These are phyloP conservation scores for Fusarium dlaminii DNA, from an alignment of 2,329 filamentous ascomycete species.

Conservation along the genomic window DNA sequence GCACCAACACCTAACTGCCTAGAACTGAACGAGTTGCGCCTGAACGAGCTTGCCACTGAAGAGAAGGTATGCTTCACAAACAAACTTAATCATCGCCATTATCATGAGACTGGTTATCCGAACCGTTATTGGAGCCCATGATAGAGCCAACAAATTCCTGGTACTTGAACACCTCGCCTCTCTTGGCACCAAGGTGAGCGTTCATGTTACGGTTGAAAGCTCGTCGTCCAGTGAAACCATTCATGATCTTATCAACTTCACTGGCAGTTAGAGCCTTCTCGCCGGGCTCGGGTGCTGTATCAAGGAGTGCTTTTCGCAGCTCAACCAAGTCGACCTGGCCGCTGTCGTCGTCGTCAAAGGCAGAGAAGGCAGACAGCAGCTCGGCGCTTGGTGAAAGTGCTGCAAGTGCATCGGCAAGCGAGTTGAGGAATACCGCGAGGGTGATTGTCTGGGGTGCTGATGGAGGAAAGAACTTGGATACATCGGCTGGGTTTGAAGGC, in stretches of 20 bases:
- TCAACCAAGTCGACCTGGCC: conserved; percentile 89
- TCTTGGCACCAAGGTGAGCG: conserved; percentile 64
- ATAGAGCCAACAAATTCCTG: conserved; percentile 86
- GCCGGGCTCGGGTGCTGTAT: conserved; percentile 82
- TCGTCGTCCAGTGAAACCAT: conserved; percentile 83
- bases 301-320: conserved; percentile 81
- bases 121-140: conserved; percentile 61
- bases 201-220: conserved; percentile 77
- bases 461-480: conserved; percentile 85
- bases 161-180: conserved; percentile 92
- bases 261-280: conserved; percentile 69
- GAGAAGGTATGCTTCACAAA: neutral
- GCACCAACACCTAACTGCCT: neutral
- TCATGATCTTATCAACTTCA: conserved; percentile 88
- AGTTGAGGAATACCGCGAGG: conserved; percentile 86
- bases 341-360: conserved; percentile 95
- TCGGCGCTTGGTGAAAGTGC: conserved; percentile 81
- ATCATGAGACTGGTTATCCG: conserved; percentile 47
- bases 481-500: conserved; percentile 73
- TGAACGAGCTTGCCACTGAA: neutral
- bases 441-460: conserved; percentile 77
- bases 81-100: conserved; percentile 38
- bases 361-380: conserved; percentile 88
- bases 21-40: neutral
- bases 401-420: conserved; percentile 77